phyloP scores from a whole-genome alignment of 2,329 filamentous ascomycete species.

The Epichloe scottii region DNA sequence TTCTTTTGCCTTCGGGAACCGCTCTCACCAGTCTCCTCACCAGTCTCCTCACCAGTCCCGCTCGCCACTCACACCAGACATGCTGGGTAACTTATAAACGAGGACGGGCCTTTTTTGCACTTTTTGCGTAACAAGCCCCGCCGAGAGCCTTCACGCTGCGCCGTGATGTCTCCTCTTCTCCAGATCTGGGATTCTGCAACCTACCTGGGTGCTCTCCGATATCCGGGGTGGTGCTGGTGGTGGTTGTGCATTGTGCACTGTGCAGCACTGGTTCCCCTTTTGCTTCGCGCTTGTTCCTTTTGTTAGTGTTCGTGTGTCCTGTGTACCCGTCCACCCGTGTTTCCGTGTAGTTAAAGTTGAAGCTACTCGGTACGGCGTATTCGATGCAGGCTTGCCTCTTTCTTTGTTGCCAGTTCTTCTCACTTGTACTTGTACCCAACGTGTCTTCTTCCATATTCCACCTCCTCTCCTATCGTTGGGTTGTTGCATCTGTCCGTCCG shows the following conservation, averaged over 20 bases:
- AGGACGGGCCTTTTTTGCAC: background rate
- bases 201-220: background rate
- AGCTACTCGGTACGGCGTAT: background rate
- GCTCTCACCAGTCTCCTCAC: background rate
- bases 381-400: background rate
- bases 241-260: background rate
- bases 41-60: background rate
- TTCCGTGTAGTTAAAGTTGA: background rate
- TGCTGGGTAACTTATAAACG: background rate
- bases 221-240: background rate
- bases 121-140: background rate
- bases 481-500: no score
- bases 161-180: slow-evolving; percentile 1
- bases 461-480: no score
- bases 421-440: background rate
- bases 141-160: background rate
- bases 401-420: background rate
- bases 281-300: background rate
- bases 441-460: no score
- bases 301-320: background rate
- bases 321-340: background rate
- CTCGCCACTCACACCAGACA: background rate
- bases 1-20: background rate
- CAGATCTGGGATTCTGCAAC: background rate
- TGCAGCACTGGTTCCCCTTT: background rate